A percentile compares a stretch with the other conserved stretches of the same genome.
Conservation (phyloP, 345 rosid species). For the Heritiera littoralis region DNA sequence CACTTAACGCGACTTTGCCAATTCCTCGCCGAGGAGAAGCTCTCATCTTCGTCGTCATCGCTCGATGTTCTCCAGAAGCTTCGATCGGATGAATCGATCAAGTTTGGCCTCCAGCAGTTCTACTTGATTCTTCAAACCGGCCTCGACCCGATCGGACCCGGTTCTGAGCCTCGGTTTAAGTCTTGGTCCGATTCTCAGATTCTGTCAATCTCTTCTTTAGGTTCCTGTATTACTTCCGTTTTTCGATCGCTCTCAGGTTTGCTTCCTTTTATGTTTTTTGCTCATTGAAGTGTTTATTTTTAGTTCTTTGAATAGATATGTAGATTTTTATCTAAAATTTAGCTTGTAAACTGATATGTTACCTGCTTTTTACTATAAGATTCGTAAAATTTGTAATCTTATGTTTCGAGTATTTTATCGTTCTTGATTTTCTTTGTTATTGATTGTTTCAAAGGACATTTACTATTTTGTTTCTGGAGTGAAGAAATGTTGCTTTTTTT, state of each 20-base stretch:
- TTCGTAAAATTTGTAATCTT: background rate
- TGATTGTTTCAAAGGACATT: background rate
- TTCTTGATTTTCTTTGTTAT: background rate
- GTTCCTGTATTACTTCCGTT: constrained; percentile 53
- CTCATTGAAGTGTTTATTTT: background rate
- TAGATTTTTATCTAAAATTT: background rate
- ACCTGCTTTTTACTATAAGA: background rate
- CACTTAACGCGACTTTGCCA: constrained; percentile 65
- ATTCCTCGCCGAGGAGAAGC: constrained; percentile 52
- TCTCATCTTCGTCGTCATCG: constrained; percentile 36
- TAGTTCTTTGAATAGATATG: background rate
- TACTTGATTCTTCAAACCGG: constrained; percentile 50
- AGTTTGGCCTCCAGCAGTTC: constrained; percentile 55
- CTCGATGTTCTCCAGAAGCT: constrained; percentile 59
- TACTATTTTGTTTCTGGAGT: background rate
- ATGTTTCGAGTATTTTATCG: background rate
- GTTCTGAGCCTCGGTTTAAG: constrained; percentile 33
- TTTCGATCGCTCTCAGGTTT: constrained; percentile 76
- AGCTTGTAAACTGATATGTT: background rate
- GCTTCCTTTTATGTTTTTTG: background rate
- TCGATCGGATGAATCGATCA: constrained; percentile 63
- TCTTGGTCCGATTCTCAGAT: constrained; percentile 76
- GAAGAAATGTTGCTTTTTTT: background rate
- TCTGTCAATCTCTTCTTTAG: constrained; percentile 51
- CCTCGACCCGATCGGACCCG: constrained; percentile 44